Base-by-base conservation (phyloP, 2,329 filamentous ascomycete species). In the Aspergillus hortae region DNA sequence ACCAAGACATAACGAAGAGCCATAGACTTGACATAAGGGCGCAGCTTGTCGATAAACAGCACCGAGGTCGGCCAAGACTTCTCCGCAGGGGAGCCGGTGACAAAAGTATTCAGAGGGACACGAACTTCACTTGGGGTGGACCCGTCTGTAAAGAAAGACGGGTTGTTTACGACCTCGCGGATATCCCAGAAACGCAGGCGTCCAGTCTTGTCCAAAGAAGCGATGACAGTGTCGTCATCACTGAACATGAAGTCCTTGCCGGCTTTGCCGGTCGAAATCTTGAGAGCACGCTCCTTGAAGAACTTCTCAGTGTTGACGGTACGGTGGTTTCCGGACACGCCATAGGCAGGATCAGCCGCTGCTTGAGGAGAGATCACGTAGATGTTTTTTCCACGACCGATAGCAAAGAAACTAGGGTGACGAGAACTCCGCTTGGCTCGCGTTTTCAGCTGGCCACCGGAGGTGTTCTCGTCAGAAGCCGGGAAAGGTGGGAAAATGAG, bases 171-270 rank as follows among this genome's bases (percentile, higher is more conserved):
- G 51, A 96, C 80, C 55, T 89, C 84, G 54, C 89, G 89, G 59
- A 97, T 90, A 70, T 99, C 94, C 95, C 94, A 99, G 78, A 99
- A 96, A 73, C 95, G 94, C 75, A 97, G 87, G 56, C 90, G 87
- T 44, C 94, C 95, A 54, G 91, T 92, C 77, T 99, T 99, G 72
- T 99, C 95, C 48, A 99, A 83, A 45, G 92, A 96, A 44, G 95
- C 92, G 61, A 99, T 90, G 38, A 92, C 86, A 1, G 88, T 89
- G 70, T 99, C 94, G 70, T 99, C 94, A 70, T 95, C 92, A 71
- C 92, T 96, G 74, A 99, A 99, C 44, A 87, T 88, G 69, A 99
- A 99, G 70, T 99, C 94, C 73, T 99, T 99, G 57, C 92, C 94
- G 59, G 94, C 92, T 77, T 99, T 99, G 61, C 92, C 94, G 56